Evolutionary conservation across 2,329 filamentous ascomycete genomes (phyloP).

Genomic region (Fusarium torreyae): DNA sequence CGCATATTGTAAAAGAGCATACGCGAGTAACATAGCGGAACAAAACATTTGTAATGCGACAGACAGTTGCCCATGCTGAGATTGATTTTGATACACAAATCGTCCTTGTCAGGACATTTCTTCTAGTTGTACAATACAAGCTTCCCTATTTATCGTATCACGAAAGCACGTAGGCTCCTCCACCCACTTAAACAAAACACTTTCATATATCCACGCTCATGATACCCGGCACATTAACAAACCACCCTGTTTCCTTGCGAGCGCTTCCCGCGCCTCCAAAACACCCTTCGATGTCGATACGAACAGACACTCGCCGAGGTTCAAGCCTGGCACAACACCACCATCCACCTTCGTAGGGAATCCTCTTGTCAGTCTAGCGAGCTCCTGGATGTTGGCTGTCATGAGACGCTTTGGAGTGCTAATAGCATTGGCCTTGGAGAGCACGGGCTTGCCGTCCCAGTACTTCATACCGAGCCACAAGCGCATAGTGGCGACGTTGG

Average conservation of each 20-base stretch:
- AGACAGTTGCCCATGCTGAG: slow-evolving; percentile 31
- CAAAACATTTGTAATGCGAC: slow-evolving; percentile 22
- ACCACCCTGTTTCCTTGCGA: slow-evolving; percentile 86
- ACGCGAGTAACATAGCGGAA: slow-evolving; percentile 23
- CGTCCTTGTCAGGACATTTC: slow-evolving; percentile 35
- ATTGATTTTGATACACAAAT: slow-evolving; percentile 47
- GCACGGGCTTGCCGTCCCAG: slow-evolving; percentile 84
- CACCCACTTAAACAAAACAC: slow-evolving; percentile 5
- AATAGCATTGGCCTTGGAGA: slow-evolving; percentile 76
- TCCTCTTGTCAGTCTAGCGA: slow-evolving; percentile 79
- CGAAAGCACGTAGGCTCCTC: slow-evolving; percentile 30
- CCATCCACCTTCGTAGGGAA: slow-evolving; percentile 69
- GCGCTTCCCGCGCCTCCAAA: slow-evolving; percentile 85
- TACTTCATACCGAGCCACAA: slow-evolving; percentile 95
- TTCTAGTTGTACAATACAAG: slow-evolving; percentile 52
- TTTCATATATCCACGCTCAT: slow-evolving; percentile 47
- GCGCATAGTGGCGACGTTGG: slow-evolving; percentile 80
- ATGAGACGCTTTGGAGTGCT: slow-evolving; percentile 82
- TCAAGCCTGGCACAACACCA: slow-evolving; percentile 81
- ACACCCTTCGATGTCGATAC: slow-evolving; percentile 83
- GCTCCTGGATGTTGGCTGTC: slow-evolving; percentile 72
- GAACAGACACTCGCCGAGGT: slow-evolving; percentile 86
- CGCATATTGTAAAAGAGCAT: slow-evolving; percentile 37
- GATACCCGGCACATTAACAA: slow-evolving; percentile 80
- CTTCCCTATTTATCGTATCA: slow-evolving; percentile 44